Evolutionary conservation across 2,329 filamentous ascomycete genomes (phyloP), one percentile per base, ranked within the genome.

Genomic region (Xylariaceae sp.): DNA sequence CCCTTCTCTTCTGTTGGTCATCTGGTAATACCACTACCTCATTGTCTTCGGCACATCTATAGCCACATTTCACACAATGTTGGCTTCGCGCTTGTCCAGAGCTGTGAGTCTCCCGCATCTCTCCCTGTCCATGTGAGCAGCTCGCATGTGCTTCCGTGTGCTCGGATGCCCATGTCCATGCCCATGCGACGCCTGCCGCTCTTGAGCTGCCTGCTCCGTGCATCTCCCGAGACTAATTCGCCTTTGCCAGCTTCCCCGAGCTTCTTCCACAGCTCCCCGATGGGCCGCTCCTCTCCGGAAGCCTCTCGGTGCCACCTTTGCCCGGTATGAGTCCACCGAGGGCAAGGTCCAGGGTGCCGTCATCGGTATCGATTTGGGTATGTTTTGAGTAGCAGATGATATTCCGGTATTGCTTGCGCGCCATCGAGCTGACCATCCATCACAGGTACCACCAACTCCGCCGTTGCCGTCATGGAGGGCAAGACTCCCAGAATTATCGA

Each of bases 311-410:
- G 85, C 89, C 66, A 85, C 85, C 71, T 90, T 93, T 75, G 85
- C 88, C 73, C 83, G 89, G 71, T 91, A 89, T 80, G 88, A 89
- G 76, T 88, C 87, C 47, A 88, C 89, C 68, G 87, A 89, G 67
- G 85, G 84, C 71, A 97, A 97, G 86, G 90, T 97, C 63, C 90
- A 93, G 81, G 94, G 94, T 74, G 80, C 90, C 73, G 93, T 97
- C 76, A 97, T 97, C 73, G 94, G 94, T 88, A 97, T 97, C 76
- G 93, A 97, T 84, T 80, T 97, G 73, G 93, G 93, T 88, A 82
- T 73, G 85, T 80, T 34, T 3, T 34, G 15, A 42, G 49, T 15
- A 17, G 11, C n/a, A 13, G 8, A 13, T 35, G 11, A 8, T 2
- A 2, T 18, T 18, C 5, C 34, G 13, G 10, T 6, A 13, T 11